Evolutionary conservation across 345 rosid genomes (phyloP).

Genomic region (Heritiera littoralis): DNA sequence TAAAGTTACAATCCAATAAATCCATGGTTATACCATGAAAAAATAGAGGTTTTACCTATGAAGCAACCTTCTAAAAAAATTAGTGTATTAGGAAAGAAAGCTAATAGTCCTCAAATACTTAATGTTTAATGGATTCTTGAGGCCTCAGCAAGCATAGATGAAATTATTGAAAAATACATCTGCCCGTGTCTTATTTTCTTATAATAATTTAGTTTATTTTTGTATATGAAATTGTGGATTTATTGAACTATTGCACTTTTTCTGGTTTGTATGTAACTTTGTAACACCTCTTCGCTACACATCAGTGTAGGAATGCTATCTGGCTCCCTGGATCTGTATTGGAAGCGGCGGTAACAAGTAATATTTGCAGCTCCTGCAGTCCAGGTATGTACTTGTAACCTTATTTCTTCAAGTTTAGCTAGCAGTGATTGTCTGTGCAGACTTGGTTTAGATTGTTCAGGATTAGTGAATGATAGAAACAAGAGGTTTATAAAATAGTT

Average conservation of each 20-base stretch:
- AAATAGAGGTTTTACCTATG: background rate
- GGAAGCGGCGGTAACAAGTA: conserved; percentile 82
- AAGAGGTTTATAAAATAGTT: too few relatives aligned
- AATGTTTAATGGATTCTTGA: background rate
- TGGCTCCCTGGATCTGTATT: conserved; percentile 95
- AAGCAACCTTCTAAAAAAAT: background rate
- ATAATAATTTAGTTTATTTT: background rate
- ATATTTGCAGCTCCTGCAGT: conserved; percentile 68
- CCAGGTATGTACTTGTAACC: conserved; percentile 54
- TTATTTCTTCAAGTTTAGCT: conserved; percentile 9
- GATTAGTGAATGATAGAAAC: too few relatives aligned
- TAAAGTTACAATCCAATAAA: background rate
- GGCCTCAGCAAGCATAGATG: background rate
- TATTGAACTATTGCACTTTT: background rate
- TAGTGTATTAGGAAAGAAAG: background rate
- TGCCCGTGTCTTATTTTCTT: background rate
- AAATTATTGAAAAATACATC: background rate
- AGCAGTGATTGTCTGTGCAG: background rate
- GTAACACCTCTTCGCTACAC: conserved; percentile 18
- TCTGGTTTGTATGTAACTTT: background rate
- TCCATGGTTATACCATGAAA: background rate
- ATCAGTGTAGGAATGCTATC: conserved; percentile 89
- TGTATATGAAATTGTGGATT: background rate
- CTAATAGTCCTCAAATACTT: background rate
- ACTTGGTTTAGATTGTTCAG: background rate